A percentile compares a stretch with the other conserved stretches of the same genome.
phyloP scores from a whole-genome alignment of 208 protist genomes.

The Crithidia fasciculata region DNA sequence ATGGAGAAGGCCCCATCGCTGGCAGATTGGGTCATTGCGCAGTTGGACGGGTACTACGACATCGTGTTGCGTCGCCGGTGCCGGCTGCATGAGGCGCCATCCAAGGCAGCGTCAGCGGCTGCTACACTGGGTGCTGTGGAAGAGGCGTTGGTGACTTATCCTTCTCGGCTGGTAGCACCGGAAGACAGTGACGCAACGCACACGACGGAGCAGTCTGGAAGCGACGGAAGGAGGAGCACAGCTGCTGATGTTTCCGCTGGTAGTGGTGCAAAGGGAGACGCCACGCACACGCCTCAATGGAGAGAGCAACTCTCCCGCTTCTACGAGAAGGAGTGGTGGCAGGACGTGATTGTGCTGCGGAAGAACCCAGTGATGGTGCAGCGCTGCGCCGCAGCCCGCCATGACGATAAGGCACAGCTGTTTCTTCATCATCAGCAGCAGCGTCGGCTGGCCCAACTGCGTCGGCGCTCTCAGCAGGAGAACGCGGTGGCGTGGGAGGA shows the following conservation, averaged over 20 bases:
- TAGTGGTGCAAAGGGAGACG: no score
- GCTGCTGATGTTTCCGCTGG: not conserved
- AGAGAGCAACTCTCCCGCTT: constrained; percentile 8
- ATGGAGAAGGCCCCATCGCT: not conserved
- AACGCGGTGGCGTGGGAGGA: constrained; percentile 59
- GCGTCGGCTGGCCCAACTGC: no score
- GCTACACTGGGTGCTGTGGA: not conserved
- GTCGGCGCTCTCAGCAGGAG: not conserved
- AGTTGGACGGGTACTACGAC: constrained; percentile 69
- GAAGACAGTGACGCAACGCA: not conserved
- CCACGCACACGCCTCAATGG: constrained; percentile 3
- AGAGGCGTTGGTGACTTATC: constrained; percentile 6
- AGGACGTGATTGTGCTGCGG: constrained; percentile 69
- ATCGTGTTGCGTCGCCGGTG: constrained; percentile 55
- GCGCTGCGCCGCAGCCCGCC: not conserved
- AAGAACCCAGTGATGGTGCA: constrained; percentile 37
- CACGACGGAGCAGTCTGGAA: not conserved
- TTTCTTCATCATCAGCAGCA: not conserved
- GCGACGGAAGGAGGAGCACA: not conserved
- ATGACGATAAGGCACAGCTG: not conserved
- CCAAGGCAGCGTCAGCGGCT: not conserved
- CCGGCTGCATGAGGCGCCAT: not conserved
- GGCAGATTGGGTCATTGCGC: constrained; percentile 52
- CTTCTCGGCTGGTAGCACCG: not conserved
- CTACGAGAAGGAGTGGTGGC: constrained; percentile 26